Evolutionary conservation across 768 basidiomycete species (phyloP).

Genomic region (Suillus hirtellus): DNA sequence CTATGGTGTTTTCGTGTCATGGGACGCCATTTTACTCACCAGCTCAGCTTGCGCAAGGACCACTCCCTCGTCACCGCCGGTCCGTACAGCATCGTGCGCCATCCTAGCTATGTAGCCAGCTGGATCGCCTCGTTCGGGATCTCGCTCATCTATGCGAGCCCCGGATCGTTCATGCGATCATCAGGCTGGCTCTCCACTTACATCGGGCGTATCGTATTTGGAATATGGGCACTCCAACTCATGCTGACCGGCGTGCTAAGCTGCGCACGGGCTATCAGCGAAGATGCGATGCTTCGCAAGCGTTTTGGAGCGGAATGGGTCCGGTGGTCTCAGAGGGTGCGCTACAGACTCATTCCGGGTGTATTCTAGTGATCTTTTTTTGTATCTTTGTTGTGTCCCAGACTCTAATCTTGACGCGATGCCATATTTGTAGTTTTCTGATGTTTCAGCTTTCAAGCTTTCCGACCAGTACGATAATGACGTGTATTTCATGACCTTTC

Average conservation of each 20-base stretch:
- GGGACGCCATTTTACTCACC: conserved; percentile 37
- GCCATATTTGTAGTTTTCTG: not conserved
- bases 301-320: conserved; percentile 29
- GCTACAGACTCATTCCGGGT: conserved; percentile 30
- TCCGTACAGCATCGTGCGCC: conserved; percentile 37
- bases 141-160: conserved; percentile 32
- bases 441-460: not conserved
- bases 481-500: not conserved
- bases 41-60: conserved; percentile 31
- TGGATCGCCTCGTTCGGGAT: conserved; percentile 28
- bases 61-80: conserved; percentile 36
- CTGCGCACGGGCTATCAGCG: conserved; percentile 27
- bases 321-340: conserved; percentile 22
- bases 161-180: conserved; percentile 26
- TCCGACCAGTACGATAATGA: not conserved
- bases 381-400: not conserved
- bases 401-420: not conserved
- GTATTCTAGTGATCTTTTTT: conserved; percentile 18
- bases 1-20: conserved; percentile 36
- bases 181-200: conserved; percentile 32
- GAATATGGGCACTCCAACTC: conserved; percentile 31
- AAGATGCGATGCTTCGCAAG: conserved; percentile 25
- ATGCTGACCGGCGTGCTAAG: conserved; percentile 28
- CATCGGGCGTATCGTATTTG: conserved; percentile 20
- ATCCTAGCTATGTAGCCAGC: conserved; percentile 35